These are phyloP conservation scores for Rhytidiadelphus loreus DNA, from an alignment of 225 moss, liverwort and hornwort genomes.

Conservation along the genomic window DNA sequence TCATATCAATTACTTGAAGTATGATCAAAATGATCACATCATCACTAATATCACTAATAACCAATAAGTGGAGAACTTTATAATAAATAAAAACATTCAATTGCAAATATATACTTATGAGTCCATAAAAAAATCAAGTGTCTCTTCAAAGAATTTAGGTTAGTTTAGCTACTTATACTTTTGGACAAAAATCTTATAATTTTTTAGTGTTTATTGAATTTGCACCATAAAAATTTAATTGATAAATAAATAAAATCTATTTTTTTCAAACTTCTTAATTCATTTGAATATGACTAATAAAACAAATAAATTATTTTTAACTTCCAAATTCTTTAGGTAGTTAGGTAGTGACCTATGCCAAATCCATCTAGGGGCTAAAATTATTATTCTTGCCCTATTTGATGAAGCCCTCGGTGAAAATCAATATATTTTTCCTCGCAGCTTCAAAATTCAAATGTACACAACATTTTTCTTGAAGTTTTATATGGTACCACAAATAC, in stretches of 20 bases:
- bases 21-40: neutral
- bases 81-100: neutral
- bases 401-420: neutral
- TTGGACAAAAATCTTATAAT: too few relatives aligned
- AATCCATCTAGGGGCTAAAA: neutral
- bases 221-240: rapidly evolving
- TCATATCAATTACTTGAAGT: neutral
- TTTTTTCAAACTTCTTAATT: too few relatives aligned
- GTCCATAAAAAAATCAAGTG: neutral
- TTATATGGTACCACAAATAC: neutral
- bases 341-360: too few relatives aligned
- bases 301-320: too few relatives aligned
- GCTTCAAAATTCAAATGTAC: too few relatives aligned
- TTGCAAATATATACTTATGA: too few relatives aligned
- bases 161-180: neutral
- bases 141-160: neutral
- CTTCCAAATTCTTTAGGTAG: neutral
- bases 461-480: neutral
- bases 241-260: rapidly evolving
- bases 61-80: rapidly evolving
- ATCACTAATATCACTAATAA: neutral
- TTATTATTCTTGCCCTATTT: too few relatives aligned
- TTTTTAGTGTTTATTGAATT: neutral
- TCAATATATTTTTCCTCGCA: rapidly evolving
- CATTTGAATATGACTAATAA: too few relatives aligned